A percentile compares a stretch with the other conserved stretches of the same genome.
phyloP scores from a whole-genome alignment of 1,139 yeast species.

The Zygosaccharomyces pseudobailii region DNA sequence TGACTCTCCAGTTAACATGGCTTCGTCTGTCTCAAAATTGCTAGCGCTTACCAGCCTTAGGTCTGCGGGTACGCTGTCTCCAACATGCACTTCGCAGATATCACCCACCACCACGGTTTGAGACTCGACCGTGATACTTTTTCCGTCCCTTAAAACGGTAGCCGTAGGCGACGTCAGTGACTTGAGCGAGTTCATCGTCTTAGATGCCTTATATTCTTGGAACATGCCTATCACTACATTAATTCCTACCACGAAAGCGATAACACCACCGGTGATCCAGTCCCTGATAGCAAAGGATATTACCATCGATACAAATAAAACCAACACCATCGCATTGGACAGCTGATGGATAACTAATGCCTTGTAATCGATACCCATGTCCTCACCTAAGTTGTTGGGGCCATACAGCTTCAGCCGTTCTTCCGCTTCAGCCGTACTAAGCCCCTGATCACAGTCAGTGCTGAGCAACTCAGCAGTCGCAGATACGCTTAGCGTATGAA shows the following conservation, averaged over 20 bases:
- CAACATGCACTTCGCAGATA: slow-evolving; percentile 78
- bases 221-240: slow-evolving; percentile 94
- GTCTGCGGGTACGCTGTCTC: slow-evolving; percentile 96
- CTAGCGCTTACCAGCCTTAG: slow-evolving; percentile 70
- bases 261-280: slow-evolving; percentile 88
- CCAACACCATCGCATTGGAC: slow-evolving; percentile 84
- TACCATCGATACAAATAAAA: slow-evolving; percentile 82
- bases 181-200: slow-evolving; percentile 86
- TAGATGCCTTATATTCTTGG: slow-evolving; percentile 92
- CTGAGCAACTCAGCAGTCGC: slow-evolving; percentile 58
- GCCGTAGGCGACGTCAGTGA: slow-evolving; percentile 93
- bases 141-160: slow-evolving; percentile 75
- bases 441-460: slow-evolving; percentile 58
- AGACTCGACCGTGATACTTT: slow-evolving; percentile 70
- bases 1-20: slow-evolving; percentile 92
- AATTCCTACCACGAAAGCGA: slow-evolving; percentile 81
- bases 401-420: slow-evolving; percentile 63
- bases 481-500: slow-evolving; percentile 46
- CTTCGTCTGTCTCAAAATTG: slow-evolving; percentile 82
- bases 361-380: slow-evolving; percentile 44
- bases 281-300: slow-evolving; percentile 87
- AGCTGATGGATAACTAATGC: slow-evolving; percentile 78
- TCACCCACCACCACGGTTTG: slow-evolving; percentile 94
- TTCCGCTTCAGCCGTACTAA: slow-evolving; percentile 61
- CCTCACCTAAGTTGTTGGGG: slow-evolving; percentile 32